Evolutionary conservation across 2,329 filamentous ascomycete genomes (phyloP), one percentile per base, ranked within the genome.

Genomic region (Microdochium nivale): DNA sequence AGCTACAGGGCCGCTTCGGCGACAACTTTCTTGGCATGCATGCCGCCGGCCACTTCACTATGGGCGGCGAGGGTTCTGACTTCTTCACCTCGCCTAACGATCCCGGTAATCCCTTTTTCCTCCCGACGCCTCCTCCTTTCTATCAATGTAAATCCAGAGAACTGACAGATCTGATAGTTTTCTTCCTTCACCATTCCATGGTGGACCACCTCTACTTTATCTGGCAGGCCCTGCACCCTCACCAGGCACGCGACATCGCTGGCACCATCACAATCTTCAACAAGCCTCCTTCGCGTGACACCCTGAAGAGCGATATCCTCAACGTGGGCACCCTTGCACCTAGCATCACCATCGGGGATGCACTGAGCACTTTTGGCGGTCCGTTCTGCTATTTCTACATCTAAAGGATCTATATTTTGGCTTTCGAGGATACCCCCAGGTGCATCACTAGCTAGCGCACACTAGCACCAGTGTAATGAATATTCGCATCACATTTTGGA

Each of bases 1-100:
- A 60, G 19, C 54, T 66, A 0, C 64, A 67, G 54, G 63, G 62
- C 8, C 61, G 59, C n/a, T 65, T 64, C 53, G 35, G 46, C 1
- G 55, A 60, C 9, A 57, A 55, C 0, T 61, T 62, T 47, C 51
- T 68, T 9, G 65, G 65, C 11, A 55, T 63, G 3, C 61, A 59
- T 47, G 60, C 59, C 13, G 62, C 60, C 9, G 65, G 65, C 3
- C 64, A 67, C 49, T 62, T 58, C 35, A 57, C 58, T n/a, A 57
- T 62, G 19, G 61, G 61, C 25, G 65, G 64, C 30, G 57, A 56
- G 2, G 51, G 54, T 1, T 55, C 54, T 10, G 60, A 63, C 13
- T 47, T 60, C 2, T 63, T 52, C 54, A 49, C 52, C 5, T 63
- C 60, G 3, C 60, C 59, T 1, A 56, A 55, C 10, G 62, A 64